Conservation (phyloP, 140 eudicot species). For the Anethum foeniculum region DNA sequence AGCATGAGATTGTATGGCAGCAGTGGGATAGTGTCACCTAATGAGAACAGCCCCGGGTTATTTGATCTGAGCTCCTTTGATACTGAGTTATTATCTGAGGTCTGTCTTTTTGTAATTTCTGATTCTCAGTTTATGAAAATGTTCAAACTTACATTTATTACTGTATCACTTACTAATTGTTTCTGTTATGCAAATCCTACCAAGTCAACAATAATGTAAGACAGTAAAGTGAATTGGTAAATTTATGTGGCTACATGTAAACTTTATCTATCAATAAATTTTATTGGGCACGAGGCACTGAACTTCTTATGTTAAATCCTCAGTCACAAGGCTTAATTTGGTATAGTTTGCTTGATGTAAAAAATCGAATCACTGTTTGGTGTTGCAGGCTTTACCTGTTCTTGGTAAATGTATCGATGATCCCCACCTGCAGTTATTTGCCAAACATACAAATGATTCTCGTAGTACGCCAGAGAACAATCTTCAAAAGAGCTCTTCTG, state of each 20-base stretch:
- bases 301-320: background rate
- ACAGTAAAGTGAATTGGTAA: background rate
- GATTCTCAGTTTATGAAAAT: background rate
- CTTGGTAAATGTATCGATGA: background rate
- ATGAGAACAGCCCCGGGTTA: conserved; percentile 55
- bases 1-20: conserved; percentile 39
- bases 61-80: conserved; percentile 64
- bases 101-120: conserved; percentile 9
- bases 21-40: conserved; percentile 12
- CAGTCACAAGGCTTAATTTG: background rate
- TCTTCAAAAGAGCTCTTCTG: conserved; percentile 24
- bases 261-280: background rate
- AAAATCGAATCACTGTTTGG: background rate
- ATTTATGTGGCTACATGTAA: background rate
- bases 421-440: background rate
- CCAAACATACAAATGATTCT: conserved; percentile 34
- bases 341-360: background rate
- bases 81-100: conserved; percentile 64
- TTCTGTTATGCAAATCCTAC: background rate
- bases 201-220: background rate
- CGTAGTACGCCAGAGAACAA: conserved; percentile 37
- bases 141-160: background rate
- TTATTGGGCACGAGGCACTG: background rate
- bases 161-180: background rate
- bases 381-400: conserved; percentile 30